Evolutionary conservation across 495 filamentous ascomycete genomes (phyloP).

Genomic region (Penicillium simplicissimum): DNA sequence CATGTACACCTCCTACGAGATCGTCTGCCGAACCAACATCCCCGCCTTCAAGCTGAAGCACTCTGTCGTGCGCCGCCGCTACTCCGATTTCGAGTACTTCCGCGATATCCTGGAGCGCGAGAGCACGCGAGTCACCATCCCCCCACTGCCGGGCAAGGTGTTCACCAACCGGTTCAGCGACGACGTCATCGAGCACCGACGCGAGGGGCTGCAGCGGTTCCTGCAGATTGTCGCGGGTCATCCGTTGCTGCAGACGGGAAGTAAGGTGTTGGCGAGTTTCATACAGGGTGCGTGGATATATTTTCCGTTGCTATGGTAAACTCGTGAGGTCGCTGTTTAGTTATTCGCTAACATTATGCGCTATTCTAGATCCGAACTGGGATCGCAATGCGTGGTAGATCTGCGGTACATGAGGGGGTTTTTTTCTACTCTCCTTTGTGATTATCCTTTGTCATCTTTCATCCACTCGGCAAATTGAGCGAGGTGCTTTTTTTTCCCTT

Average conservation of each 20-base stretch:
- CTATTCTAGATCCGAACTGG: slow-evolving; percentile 34
- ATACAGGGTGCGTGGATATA: slow-evolving; percentile 75
- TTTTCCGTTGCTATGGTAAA: not conserved
- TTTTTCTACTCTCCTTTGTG: not conserved
- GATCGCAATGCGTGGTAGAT: slow-evolving; percentile 43
- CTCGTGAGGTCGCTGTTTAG: not conserved
- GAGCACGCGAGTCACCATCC: slow-evolving; percentile 90
- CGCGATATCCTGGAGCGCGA: slow-evolving; percentile 97
- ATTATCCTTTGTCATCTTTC: slow-evolving; percentile 9
- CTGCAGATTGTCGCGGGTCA: slow-evolving; percentile 97
- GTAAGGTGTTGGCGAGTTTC: slow-evolving; percentile 92
- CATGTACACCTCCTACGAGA: slow-evolving; percentile 99
- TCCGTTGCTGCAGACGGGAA: slow-evolving; percentile 94
- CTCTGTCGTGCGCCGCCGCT: slow-evolving; percentile 84
- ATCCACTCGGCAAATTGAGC: slow-evolving; percentile 24
- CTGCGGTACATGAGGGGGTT: slow-evolving; percentile 10
- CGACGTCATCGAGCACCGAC: slow-evolving; percentile 94
- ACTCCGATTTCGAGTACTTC: slow-evolving; percentile 98
- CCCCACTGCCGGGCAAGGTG: slow-evolving; percentile 93
- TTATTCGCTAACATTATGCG: slow-evolving; percentile 7
- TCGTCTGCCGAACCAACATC: slow-evolving; percentile 95
- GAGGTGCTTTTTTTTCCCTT: slow-evolving; percentile 12
- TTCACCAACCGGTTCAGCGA: slow-evolving; percentile 98
- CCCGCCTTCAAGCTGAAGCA: slow-evolving; percentile 94
- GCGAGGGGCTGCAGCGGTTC: slow-evolving; percentile 91